Conservation (phyloP, 1,284 basidiomycete genomes). For the Takashimella tepidaria region DNA sequence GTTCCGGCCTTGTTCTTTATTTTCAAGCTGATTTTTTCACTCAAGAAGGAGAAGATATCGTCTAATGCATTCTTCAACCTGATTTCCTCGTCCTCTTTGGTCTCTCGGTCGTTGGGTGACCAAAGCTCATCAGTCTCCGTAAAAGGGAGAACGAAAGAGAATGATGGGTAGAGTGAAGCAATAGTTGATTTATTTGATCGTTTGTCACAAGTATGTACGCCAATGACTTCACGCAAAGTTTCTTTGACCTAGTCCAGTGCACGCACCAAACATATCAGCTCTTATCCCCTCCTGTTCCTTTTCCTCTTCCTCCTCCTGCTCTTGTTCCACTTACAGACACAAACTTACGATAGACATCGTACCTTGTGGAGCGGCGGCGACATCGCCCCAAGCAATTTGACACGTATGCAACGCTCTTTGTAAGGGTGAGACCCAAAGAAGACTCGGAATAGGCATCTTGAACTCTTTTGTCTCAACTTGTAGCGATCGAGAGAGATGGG, state of each 20-base stretch:
- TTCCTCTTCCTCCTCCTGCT: too few species aligned
- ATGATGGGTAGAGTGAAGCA: constrained; percentile 22
- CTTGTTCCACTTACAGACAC: too few species aligned
- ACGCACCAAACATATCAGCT: too few species aligned
- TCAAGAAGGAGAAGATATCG: constrained; percentile 33
- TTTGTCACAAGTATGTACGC: constrained; percentile 40
- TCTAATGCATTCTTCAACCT: constrained; percentile 29
- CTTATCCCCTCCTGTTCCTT: too few species aligned
- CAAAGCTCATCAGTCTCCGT: constrained; percentile 40
- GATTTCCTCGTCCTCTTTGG: constrained; percentile 20
- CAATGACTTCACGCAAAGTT: constrained; percentile 28
- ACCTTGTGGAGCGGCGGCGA: constrained; percentile 17
- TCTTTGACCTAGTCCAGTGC: constrained; percentile 27
- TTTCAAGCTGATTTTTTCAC: too few species aligned
- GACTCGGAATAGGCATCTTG: not conserved
- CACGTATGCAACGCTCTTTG: constrained; percentile 31
- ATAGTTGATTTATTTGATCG: constrained; percentile 29
- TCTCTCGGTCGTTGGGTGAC: constrained; percentile 32
- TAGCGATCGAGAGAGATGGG: not conserved
- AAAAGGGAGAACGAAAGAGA: constrained; percentile 33
- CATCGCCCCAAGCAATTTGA: constrained; percentile 34
- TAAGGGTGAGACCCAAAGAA: constrained; percentile 35
- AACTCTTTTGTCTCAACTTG: not conserved
- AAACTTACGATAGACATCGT: not conserved
- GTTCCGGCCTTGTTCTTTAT: too few species aligned